A percentile compares a stretch with the other conserved stretches of the same genome.
Conservation (phyloP, 2,329 filamentous ascomycete genomes). For the Paecilomyces sp. region DNA sequence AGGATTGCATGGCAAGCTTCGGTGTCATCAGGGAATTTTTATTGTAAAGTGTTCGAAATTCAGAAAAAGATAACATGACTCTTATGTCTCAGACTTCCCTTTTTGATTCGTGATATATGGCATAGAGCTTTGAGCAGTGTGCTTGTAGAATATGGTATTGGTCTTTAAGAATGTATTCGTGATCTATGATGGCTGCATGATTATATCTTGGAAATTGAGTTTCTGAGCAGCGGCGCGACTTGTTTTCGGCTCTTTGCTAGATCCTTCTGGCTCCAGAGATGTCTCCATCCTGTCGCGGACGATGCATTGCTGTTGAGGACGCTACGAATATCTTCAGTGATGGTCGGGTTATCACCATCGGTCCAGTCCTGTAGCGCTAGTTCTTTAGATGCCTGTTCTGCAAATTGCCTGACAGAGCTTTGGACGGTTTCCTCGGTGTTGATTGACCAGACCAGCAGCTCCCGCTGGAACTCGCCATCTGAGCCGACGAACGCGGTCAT, state of each 20-base stretch:
- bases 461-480: conserved; percentile 40
- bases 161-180: neutral
- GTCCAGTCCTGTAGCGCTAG: conserved; percentile 36
- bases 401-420: conserved; percentile 39
- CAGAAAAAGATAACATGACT: neutral
- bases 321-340: conserved; percentile 11
- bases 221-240: conserved; percentile 53
- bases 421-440: conserved; percentile 18
- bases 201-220: conserved; percentile 28
- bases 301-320: conserved; percentile 8
- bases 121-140: neutral
- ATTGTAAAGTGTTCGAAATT: neutral
- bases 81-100: neutral
- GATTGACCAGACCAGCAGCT: conserved; percentile 46
- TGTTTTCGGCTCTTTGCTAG: conserved; percentile 55
- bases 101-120: neutral
- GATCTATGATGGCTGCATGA: neutral
- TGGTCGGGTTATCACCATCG: conserved; percentile 16
- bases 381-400: conserved; percentile 33
- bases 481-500: conserved; percentile 52
- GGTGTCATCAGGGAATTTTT: neutral
- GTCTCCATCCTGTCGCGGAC: conserved; percentile 30
- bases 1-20: conserved; percentile 1
- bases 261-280: conserved; percentile 51
- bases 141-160: too few species aligned